Conservation (phyloP, 139 green algal genomes). For the Haematococcus lacustris region DNA sequence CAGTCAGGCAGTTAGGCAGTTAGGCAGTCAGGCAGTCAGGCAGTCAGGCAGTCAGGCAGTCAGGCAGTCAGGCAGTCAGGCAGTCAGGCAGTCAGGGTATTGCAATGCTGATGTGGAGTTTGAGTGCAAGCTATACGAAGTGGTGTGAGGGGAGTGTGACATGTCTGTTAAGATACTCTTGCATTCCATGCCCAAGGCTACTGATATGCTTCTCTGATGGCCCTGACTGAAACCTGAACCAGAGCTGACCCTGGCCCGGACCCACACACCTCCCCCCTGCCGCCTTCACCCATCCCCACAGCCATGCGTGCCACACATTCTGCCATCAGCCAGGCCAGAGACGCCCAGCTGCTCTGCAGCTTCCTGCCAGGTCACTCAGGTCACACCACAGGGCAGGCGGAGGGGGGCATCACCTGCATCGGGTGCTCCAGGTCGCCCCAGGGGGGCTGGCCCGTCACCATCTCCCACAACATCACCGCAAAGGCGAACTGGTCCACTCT, state of each 20-base stretch:
- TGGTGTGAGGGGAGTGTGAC: too few relatives aligned
- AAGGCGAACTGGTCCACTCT: constrained; percentile 55
- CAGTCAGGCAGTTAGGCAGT: too few relatives aligned
- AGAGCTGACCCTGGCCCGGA: constrained; percentile 10
- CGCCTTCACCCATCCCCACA: background rate
- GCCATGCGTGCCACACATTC: background rate
- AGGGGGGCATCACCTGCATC: constrained; percentile 49
- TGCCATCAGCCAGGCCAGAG: background rate
- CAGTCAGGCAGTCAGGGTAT: background rate
- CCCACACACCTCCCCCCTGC: background rate
- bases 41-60: too few relatives aligned
- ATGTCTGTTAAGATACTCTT: too few relatives aligned
- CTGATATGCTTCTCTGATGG: too few relatives aligned
- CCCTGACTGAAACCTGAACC: background rate
- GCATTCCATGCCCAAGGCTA: too few relatives aligned
- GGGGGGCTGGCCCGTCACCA: constrained; percentile 52
- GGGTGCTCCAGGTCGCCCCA: constrained; percentile 50
- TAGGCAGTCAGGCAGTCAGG: too few relatives aligned
- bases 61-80: too few relatives aligned
- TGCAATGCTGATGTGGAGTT: too few relatives aligned
- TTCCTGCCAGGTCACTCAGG: background rate
- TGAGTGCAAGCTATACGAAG: too few relatives aligned
- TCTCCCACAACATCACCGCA: constrained; percentile 71
- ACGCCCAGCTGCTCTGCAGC: background rate
- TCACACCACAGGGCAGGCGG: background rate